Percentiles rank a stretch among this genome's conserved stretches.
Conservation (phyloP, 371 early-diverging fungal species). For the Nematocida displodere region DNA sequence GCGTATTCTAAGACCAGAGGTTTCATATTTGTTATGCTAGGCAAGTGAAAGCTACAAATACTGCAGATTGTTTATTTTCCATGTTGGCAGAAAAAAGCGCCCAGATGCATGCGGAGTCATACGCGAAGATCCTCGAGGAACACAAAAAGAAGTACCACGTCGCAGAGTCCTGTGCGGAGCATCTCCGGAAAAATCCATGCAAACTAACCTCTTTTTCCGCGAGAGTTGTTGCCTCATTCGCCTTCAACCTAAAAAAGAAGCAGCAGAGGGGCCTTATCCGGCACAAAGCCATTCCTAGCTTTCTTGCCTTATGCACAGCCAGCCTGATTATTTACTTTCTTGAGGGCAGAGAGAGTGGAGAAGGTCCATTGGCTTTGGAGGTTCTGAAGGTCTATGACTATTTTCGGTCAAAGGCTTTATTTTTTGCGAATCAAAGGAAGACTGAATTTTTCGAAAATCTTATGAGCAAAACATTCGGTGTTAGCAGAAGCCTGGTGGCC, state of each 20-base stretch:
- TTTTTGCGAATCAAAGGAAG: background rate
- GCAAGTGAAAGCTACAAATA: background rate
- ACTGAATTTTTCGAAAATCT: constrained; percentile 24
- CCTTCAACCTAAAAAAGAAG: background rate
- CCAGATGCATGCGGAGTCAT: background rate
- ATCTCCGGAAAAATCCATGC: background rate
- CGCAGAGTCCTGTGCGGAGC: background rate
- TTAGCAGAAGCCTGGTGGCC: background rate
- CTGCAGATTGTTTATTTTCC: background rate
- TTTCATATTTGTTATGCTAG: background rate
- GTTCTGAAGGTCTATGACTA: constrained; percentile 9
- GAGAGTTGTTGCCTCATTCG: background rate
- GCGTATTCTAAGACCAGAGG: too few species aligned
- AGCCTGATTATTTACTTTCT: background rate
- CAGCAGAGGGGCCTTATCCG: background rate
- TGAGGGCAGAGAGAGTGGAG: background rate
- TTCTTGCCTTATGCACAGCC: background rate
- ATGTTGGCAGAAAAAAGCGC: background rate
- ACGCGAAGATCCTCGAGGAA: background rate
- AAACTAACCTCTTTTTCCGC: background rate
- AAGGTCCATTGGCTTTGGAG: background rate
- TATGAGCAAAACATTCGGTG: constrained; percentile 2
- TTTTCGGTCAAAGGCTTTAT: background rate
- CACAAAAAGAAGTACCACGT: background rate
- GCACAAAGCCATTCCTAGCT: background rate